Conservation (phyloP, 2,329 filamentous ascomycete genomes). For the Diaporthe batatas region DNA sequence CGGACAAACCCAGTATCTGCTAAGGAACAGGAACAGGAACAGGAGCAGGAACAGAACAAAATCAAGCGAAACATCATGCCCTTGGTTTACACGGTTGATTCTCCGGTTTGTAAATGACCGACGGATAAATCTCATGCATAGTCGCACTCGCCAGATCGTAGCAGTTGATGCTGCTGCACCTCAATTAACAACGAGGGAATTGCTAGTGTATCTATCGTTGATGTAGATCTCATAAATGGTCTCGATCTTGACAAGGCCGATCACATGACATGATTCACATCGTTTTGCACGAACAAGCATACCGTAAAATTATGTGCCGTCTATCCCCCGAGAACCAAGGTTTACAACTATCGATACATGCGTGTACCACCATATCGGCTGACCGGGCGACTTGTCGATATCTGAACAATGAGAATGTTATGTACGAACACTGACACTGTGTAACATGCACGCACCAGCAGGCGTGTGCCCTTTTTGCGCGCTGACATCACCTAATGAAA, state of each 20-base stretch:
- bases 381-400: neutral
- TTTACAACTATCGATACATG: neutral
- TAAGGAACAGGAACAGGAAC: constrained; percentile 16
- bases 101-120: neutral
- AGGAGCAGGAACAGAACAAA: constrained; percentile 26
- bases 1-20: constrained; percentile 30
- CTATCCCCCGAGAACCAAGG: neutral
- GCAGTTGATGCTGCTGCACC: neutral
- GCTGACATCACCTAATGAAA: neutral
- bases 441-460: constrained; percentile 20
- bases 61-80: constrained; percentile 23
- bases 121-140: neutral
- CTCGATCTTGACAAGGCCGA: neutral
- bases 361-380: neutral
- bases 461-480: constrained; percentile 26
- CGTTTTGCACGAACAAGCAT: neutral
- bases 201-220: too few species aligned
- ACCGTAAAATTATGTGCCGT: neutral
- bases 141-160: neutral
- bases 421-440: constrained; percentile 3
- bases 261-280: neutral
- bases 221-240: neutral
- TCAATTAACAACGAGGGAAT: neutral
- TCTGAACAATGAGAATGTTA: neutral
- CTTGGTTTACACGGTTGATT: neutral